Evolutionary conservation across 768 basidiomycete genomes (phyloP), one percentile per base, ranked within the genome.

Genomic region (Boletus pseudo-olivaceus): DNA sequence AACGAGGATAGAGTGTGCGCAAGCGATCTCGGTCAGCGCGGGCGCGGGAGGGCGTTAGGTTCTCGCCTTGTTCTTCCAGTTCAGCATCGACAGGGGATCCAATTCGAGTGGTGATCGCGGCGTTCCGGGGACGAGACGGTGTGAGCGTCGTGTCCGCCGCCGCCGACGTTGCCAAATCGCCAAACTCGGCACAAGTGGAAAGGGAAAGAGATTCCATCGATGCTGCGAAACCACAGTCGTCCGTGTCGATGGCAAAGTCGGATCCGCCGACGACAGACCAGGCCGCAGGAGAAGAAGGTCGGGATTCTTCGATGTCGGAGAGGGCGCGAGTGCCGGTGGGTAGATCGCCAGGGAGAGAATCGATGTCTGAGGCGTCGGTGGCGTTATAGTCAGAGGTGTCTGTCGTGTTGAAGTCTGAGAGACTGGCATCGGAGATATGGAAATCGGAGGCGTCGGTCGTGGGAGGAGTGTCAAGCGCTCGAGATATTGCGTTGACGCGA

Each of bases 391-490:
- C 65, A 4, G 62, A 60, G 12, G 38, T 14, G 44, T 65, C 53
- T 15, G 66, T 69, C n/a, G 51, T 14, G 46, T 55, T 53, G 49
- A 67, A 62, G 46, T 78, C 75, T 23, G 77, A 72, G 47, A 79
- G 77, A 35, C 62, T 53, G 10, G 56, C 65, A 47, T 81, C 79
- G 6, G 80, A 79, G 49, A 80, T 78, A 42, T 76, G 68, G 42
- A 80, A 78, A 47, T 80, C 82, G 20, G 82, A 82, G 34, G 82
- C 63, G 62, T 90, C 90, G 1, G 88, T 90, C 9, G 76, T 70
- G 4, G 90, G 87, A 7, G 90, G 90, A 2, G 90, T 91, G 55
- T 85, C 83, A 38, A 90, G 68, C 7, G 75, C 75, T 14, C 35
- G 54, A 11, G 53, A 32, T 2, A 76, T 75, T 2, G 39, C 19